Conservation (phyloP, 257 asterid species). For the Gentiana straminea region DNA sequence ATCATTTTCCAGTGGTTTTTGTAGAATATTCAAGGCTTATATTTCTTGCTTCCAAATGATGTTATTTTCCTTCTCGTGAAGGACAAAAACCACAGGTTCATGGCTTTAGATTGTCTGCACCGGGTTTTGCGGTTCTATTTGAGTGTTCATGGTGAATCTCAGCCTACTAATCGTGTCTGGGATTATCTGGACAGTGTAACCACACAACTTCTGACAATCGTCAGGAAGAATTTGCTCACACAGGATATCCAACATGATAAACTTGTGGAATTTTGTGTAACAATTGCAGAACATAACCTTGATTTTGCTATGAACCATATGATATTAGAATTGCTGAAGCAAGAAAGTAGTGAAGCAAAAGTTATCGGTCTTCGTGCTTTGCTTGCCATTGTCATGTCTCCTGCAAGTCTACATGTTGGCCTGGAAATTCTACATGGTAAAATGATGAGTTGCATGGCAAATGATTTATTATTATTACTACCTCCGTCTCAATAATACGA, state of each 20-base stretch:
- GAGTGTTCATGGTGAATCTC: slow-evolving; percentile 90
- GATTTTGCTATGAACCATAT: slow-evolving; percentile 96
- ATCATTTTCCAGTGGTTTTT: no score
- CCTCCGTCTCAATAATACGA: no score
- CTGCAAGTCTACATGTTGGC: slow-evolving; percentile 87
- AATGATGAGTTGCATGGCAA: slow-evolving; percentile 18
- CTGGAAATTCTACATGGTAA: slow-evolving; percentile 95
- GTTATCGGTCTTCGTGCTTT: slow-evolving; percentile 98
- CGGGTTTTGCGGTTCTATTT: slow-evolving; percentile 91
- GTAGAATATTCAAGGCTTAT: no score
- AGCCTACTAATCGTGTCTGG: slow-evolving; percentile 94
- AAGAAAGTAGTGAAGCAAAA: slow-evolving; percentile 94
- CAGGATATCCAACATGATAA: slow-evolving; percentile 99
- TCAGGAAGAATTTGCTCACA: slow-evolving; percentile 88
- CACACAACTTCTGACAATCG: slow-evolving; percentile 86
- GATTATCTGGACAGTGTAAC: slow-evolving; percentile 98
- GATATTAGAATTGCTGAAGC: slow-evolving; percentile 89
- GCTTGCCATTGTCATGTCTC: slow-evolving; percentile 98
- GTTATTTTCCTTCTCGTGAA: slow-evolving; percentile 20
- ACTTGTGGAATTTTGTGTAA: slow-evolving; percentile 93
- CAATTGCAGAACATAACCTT: slow-evolving; percentile 97
- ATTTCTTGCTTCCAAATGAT: no score
- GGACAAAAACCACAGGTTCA: slow-evolving; percentile 98
- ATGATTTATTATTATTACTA: neutral
- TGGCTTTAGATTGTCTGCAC: slow-evolving; percentile 97